These are phyloP conservation scores for Chlorella sp. DNA, from an alignment of 139 green algal genomes.

Conservation along the genomic window DNA sequence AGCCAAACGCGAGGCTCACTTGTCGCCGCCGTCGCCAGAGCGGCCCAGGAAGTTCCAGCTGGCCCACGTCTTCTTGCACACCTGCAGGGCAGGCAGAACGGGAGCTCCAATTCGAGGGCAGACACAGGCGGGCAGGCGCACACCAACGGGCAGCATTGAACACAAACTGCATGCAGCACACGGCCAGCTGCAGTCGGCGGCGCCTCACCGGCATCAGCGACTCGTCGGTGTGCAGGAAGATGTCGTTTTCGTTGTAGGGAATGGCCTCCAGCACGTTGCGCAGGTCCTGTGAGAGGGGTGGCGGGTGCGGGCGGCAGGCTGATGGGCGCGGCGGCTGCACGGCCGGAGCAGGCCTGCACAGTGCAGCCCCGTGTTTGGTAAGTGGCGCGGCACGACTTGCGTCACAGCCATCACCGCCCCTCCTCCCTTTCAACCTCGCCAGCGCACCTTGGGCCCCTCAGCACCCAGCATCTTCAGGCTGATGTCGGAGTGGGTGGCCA, in stretches of 20 bases:
- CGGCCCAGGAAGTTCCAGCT: slow-evolving; percentile 91
- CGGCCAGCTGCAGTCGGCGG: too few relatives aligned
- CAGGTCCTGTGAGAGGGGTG: slow-evolving; percentile 47
- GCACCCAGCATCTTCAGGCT: slow-evolving; percentile 72
- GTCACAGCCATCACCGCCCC: too few relatives aligned
- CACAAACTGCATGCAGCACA: too few relatives aligned
- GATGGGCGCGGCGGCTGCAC: too few relatives aligned
- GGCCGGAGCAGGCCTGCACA: too few relatives aligned
- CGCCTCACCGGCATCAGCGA: slow-evolving; percentile 81
- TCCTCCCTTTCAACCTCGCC: neutral
- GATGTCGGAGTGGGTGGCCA: slow-evolving; percentile 89
- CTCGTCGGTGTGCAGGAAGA: slow-evolving; percentile 89
- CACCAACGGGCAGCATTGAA: too few relatives aligned
- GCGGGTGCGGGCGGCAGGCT: neutral
- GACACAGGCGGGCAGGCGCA: too few relatives aligned
- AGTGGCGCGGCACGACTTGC: too few relatives aligned
- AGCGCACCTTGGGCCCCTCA: slow-evolving; percentile 13
- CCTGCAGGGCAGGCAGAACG: too few relatives aligned
- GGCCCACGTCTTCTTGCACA: slow-evolving; percentile 72
- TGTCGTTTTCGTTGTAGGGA: slow-evolving; percentile 85
- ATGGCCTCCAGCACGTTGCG: slow-evolving; percentile 74
- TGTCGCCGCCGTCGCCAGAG: neutral
- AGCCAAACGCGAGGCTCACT: neutral
- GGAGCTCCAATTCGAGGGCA: too few relatives aligned
- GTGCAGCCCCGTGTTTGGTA: too few relatives aligned